phyloP scores from a whole-genome alignment of 2,329 filamentous ascomycete genomes.

The Phoma sp. region DNA sequence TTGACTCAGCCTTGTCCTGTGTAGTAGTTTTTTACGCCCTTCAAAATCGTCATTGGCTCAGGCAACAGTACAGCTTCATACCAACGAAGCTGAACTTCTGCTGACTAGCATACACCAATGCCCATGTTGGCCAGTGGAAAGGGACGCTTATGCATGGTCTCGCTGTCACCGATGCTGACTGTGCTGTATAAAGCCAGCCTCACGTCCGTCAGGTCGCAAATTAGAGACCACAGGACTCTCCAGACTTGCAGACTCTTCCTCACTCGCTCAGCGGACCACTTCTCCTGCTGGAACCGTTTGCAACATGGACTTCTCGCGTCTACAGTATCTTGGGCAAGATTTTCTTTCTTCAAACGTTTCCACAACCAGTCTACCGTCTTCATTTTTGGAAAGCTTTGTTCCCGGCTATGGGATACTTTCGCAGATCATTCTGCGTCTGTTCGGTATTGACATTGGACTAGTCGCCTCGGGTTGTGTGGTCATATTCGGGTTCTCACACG shows the following conservation, averaged over 20 bases:
- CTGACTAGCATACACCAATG: constrained; percentile 1
- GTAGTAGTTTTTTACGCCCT: background rate
- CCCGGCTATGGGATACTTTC: constrained; percentile 60
- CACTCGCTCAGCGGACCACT: background rate
- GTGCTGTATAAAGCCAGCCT: constrained; percentile 4
- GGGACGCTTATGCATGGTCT: constrained; percentile 5
- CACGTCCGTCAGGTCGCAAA: background rate
- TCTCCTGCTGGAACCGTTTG: background rate
- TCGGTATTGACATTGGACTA: constrained; percentile 59
- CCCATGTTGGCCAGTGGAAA: background rate
- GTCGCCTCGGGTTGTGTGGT: constrained; percentile 54
- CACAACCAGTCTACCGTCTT: constrained; percentile 52
- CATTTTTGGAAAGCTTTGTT: constrained; percentile 59
- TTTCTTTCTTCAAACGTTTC: constrained; percentile 24
- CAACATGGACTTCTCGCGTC: constrained; percentile 35
- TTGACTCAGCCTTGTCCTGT: background rate
- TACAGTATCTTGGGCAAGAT: constrained; percentile 27
- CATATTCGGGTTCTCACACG: constrained; percentile 46
- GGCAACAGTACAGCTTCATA: background rate
- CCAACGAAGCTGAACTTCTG: constrained; percentile 4
- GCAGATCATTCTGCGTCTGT: constrained; percentile 49
- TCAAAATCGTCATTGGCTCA: constrained; percentile 3
- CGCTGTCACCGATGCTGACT: constrained; percentile 7
- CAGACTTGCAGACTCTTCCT: background rate
- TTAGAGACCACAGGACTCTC: background rate